Evolutionary conservation across 768 basidiomycete species (phyloP).

Genomic region (Boletus reticulatus): DNA sequence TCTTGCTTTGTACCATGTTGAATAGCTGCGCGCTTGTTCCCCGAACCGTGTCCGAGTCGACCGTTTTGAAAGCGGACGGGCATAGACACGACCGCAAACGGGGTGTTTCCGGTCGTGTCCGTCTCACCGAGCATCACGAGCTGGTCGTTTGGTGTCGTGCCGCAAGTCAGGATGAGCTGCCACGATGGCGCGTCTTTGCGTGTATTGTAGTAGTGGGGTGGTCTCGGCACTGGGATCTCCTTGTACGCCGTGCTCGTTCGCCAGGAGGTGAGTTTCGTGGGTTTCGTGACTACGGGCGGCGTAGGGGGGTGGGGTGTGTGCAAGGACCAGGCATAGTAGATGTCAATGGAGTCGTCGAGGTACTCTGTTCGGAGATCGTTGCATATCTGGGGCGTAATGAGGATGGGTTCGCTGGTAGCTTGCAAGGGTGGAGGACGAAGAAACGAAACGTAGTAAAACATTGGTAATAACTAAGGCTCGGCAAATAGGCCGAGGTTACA

Average conservation of each 20-base stretch:
- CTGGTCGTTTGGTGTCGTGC: slow-evolving; percentile 26
- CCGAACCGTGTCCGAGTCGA: slow-evolving; percentile 12
- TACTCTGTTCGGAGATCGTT: slow-evolving; percentile 89
- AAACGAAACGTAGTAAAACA: slow-evolving; percentile 91
- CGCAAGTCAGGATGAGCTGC: slow-evolving; percentile 58
- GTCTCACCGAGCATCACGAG: slow-evolving; percentile 43
- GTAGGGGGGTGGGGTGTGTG: slow-evolving; percentile 17
- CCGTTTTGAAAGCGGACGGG: slow-evolving; percentile 48
- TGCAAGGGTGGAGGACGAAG: slow-evolving; percentile 77
- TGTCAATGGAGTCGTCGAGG: slow-evolving; percentile 51
- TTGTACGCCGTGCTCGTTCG: slow-evolving; percentile 69
- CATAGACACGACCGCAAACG: slow-evolving; percentile 68
- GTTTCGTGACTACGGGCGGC: slow-evolving; percentile 38
- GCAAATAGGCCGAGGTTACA: no score
- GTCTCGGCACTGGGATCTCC: slow-evolving; percentile 64
- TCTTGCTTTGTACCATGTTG: slow-evolving; percentile 55
- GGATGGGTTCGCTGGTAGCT: slow-evolving; percentile 38
- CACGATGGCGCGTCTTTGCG: slow-evolving; percentile 47
- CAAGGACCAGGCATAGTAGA: slow-evolving; percentile 67
- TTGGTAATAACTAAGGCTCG: no score
- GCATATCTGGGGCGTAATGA: slow-evolving; percentile 79
- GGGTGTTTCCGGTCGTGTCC: slow-evolving; percentile 37
- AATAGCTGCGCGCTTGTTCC: slow-evolving; percentile 3
- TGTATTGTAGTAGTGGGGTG: slow-evolving; percentile 36
- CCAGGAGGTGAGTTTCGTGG: slow-evolving; percentile 74